Conservation (phyloP, 2,329 filamentous ascomycete species). For the Neonectria ditissima region DNA sequence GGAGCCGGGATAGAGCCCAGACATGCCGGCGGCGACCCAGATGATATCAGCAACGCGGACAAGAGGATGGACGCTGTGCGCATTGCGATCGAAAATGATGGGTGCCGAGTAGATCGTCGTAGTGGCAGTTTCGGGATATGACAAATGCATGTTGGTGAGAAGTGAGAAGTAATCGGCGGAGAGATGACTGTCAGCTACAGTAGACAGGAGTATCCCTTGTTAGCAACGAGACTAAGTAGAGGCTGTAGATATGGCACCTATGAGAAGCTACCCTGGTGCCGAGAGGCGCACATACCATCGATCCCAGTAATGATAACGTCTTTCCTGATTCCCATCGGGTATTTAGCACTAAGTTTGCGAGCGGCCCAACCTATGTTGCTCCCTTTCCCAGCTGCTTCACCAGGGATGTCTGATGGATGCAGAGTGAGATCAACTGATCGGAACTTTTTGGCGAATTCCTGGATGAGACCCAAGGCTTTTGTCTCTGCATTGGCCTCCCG, state of each 20-base stretch:
- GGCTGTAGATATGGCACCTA: constrained; percentile 2
- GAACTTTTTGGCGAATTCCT: constrained; percentile 73
- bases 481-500: constrained; percentile 70
- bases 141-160: constrained; percentile 72
- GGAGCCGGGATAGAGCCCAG: constrained; percentile 73
- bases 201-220: constrained; percentile 17
- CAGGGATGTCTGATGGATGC: constrained; percentile 73
- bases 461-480: constrained; percentile 72
- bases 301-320: constrained; percentile 78
- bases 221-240: constrained; percentile 6
- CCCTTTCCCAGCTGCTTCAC: constrained; percentile 79
- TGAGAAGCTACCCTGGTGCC: constrained; percentile 18
- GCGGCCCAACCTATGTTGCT: constrained; percentile 81
- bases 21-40: constrained; percentile 78
- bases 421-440: constrained; percentile 75
- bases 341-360: constrained; percentile 72
- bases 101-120: constrained; percentile 77
- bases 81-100: constrained; percentile 80
- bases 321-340: constrained; percentile 63
- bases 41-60: constrained; percentile 79
- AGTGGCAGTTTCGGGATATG: constrained; percentile 68
- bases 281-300: constrained; percentile 67
- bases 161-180: constrained; percentile 75
- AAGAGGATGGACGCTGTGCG: constrained; percentile 73
- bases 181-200: constrained; percentile 76